Evolutionary conservation across 1,139 yeast genomes (phyloP).

Genomic region (Scheffersomyces segobiensis): DNA sequence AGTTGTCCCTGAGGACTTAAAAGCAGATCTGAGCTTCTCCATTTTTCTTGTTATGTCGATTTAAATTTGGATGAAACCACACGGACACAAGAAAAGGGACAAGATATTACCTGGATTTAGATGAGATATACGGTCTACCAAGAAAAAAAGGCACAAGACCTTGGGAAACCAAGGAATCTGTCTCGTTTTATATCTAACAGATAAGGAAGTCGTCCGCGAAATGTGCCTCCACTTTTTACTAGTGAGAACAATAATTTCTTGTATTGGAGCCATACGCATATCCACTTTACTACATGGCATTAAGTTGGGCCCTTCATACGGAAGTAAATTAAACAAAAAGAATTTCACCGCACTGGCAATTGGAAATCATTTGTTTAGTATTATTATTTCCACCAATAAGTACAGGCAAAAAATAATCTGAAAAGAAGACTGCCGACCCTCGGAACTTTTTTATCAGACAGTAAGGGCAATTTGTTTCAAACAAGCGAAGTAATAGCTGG

Average conservation of each 20-base stretch:
- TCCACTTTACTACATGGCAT: neutral
- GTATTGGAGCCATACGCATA: neutral
- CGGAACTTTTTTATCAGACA: neutral
- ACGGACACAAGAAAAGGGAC: neutral
- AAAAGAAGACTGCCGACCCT: neutral
- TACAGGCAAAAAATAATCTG: neutral
- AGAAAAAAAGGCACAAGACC: neutral
- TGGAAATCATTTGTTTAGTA: neutral
- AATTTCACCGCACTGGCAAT: neutral
- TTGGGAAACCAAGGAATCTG: neutral
- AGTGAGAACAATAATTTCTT: neutral
- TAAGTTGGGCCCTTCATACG: neutral
- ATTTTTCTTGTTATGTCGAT: slow-evolving; percentile 6
- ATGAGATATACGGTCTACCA: neutral
- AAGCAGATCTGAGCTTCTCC: slow-evolving; percentile 19
- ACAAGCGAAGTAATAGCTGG: neutral
- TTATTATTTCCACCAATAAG: neutral
- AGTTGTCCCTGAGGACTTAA: slow-evolving; percentile 36
- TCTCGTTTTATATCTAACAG: neutral
- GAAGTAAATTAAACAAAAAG: neutral
- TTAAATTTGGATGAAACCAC: neutral
- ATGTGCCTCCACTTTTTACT: neutral
- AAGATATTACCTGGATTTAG: neutral
- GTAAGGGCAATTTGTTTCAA: neutral
- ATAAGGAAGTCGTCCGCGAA: neutral